Evolutionary conservation across 2,329 filamentous ascomycete genomes (phyloP).

Genomic region (Metarhizium album): DNA sequence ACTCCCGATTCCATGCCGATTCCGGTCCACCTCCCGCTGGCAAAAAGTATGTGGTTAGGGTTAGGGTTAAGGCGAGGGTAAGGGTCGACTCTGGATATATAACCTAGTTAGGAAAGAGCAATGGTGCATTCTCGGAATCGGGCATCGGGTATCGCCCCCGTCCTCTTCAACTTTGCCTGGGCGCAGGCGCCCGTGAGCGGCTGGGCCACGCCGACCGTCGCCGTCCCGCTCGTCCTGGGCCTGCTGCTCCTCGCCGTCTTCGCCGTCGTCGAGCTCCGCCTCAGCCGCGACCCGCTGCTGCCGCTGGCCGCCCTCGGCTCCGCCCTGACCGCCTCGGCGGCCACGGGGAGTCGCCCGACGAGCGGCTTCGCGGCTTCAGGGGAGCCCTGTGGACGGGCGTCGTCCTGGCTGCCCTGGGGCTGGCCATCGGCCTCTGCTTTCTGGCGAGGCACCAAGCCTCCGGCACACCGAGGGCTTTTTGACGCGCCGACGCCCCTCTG

Average conservation of each 20-base stretch:
- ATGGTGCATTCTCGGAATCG: no score
- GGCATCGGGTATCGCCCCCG: no score
- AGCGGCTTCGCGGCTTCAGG: constrained; percentile 10
- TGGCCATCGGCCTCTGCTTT: constrained; percentile 7
- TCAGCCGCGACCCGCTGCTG: constrained; percentile 41
- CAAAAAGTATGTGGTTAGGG: no score
- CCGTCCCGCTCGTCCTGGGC: constrained; percentile 46
- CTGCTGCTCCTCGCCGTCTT: constrained; percentile 43
- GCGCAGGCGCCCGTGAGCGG: constrained; percentile 51
- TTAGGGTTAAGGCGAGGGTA: no score
- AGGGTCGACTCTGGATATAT: no score
- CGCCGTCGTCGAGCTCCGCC: constrained; percentile 41
- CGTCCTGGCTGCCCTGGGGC: constrained; percentile 20
- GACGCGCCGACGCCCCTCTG: no score
- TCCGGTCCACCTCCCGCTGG: no score
- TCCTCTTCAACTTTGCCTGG: constrained; percentile 57
- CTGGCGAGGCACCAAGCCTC: no score
- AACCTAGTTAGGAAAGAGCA: no score
- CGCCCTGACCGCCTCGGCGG: constrained; percentile 29
- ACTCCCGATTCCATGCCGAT: no score
- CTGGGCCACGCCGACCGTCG: constrained; percentile 47
- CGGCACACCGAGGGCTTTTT: constrained; percentile 2
- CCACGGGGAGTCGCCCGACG: constrained; percentile 9
- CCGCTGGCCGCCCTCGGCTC: constrained; percentile 36
- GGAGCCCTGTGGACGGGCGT: constrained; percentile 24